Evolutionary conservation across 345 rosid genomes (phyloP).

Genomic region (Gossypium raimondii): DNA sequence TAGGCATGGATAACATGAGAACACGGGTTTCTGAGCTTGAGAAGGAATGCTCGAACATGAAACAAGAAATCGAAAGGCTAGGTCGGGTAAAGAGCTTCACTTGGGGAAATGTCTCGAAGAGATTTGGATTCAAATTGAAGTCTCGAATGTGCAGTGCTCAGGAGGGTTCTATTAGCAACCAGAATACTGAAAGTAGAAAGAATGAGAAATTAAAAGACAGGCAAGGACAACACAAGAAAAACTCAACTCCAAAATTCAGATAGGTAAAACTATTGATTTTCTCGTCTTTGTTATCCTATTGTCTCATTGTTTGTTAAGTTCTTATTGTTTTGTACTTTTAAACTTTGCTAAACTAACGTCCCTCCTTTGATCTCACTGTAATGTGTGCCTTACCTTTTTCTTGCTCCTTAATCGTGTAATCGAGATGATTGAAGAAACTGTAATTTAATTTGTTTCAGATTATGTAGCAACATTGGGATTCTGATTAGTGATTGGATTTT

Average conservation of each 20-base stretch:
- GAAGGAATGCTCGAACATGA: conserved; percentile 74
- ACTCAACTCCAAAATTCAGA: conserved; percentile 38
- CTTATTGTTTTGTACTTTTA: conserved; percentile 18
- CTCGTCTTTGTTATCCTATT: neutral
- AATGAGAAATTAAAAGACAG: conserved; percentile 54
- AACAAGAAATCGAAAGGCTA: conserved; percentile 87
- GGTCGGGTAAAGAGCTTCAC: conserved; percentile 47
- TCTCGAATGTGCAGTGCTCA: conserved; percentile 97
- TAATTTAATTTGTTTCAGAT: neutral
- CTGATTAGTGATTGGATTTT: neutral
- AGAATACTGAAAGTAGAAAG: conserved; percentile 46
- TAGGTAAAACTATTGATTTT: conserved; percentile 20
- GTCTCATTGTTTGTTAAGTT: conserved; percentile 6
- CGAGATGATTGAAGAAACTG: neutral
- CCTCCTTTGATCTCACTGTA: conserved; percentile 11
- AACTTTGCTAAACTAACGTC: conserved; percentile 7
- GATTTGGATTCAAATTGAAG: conserved; percentile 77
- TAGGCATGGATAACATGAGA: conserved; percentile 97
- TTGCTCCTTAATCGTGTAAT: neutral
- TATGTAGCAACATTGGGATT: neutral
- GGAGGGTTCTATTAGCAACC: conserved; percentile 78
- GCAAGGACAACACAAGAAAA: conserved; percentile 61
- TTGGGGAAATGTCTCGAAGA: conserved; percentile 59
- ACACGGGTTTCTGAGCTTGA: conserved; percentile 87
- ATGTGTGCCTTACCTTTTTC: conserved; percentile 12